Base-by-base conservation (phyloP, 305 asterid species). In the Fraxinus paxiana region DNA sequence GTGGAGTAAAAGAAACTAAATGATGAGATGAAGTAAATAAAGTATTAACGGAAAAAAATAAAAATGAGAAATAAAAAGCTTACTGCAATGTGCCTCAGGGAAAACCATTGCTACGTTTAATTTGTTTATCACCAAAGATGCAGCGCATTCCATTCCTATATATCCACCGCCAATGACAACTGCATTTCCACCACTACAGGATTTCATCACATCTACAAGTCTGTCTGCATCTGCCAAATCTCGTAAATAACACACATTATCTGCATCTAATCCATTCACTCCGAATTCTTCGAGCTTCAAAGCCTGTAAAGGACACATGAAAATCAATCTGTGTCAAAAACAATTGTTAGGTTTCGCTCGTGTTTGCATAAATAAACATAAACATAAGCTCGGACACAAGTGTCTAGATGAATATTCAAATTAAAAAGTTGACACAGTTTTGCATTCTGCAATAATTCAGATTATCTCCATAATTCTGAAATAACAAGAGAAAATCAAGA, bases 271-370 rank as follows among this genome's bases (percentile, higher is more conserved):
- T 79, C 90, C 92, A 81, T 75, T 83, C 83, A 92, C 97, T 77
- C 98, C 98, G 78, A 94, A 92, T 88, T 94, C 98, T 89, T 92
- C 98, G 67, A 94, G 92, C 91, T 88, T 94, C 89, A 92, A 89
- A 30, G 98, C 92, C 97, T 94, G 83, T 46, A 82, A 76, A 56
- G 59, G 72, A 78, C 61, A 46, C 69, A 79, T 78, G 82, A 73
- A 67, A 84, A 83, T 77, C 51, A 86, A 73, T 77, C 37, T 35
- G 48, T 75, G 73, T 78, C 77, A 63, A 33, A 82, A 71, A 63
- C 17, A 20, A 13, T 56, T 56, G 59, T 24, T 30, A 5, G 22
- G 3, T 54, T 54, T 73, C 6, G 13, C 56, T 18, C 67, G 67
- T 63, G 15, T 38, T 67, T 82, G 77, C 76, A 48, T 75, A 48